A percentile compares a stretch with the other conserved stretches of the same genome.
These are phyloP conservation scores for Metarhizium anisopliae DNA, from an alignment of 2,329 filamentous ascomycete species.

Conservation along the genomic window DNA sequence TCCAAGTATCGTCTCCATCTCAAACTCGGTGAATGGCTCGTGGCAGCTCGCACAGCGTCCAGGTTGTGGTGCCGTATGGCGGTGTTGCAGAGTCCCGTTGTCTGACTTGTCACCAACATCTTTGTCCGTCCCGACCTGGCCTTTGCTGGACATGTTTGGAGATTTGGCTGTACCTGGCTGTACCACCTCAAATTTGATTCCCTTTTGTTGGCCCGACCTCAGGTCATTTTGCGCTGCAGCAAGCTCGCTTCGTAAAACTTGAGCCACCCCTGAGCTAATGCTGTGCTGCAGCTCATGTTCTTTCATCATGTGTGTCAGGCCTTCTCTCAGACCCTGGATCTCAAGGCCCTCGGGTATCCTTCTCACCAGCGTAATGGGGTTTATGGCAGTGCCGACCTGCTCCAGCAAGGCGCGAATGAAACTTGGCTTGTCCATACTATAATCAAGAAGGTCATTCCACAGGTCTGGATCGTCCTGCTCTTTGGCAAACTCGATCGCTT, in stretches of 20 bases:
- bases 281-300: slow-evolving; percentile 94
- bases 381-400: slow-evolving; percentile 87
- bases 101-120: background rate
- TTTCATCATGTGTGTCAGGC: slow-evolving; percentile 81
- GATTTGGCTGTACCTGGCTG: slow-evolving; percentile 33
- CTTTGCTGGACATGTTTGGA: slow-evolving; percentile 15
- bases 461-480: slow-evolving; percentile 85
- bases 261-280: slow-evolving; percentile 83
- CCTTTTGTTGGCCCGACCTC: slow-evolving; percentile 69
- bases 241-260: slow-evolving; percentile 81
- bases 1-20: slow-evolving; percentile 65
- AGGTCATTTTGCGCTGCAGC: slow-evolving; percentile 73
- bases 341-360: slow-evolving; percentile 89
- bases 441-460: slow-evolving; percentile 90
- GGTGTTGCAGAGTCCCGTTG: slow-evolving; percentile 9
- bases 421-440: slow-evolving; percentile 93
- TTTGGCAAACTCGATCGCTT: slow-evolving; percentile 91
- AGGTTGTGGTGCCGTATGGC: slow-evolving; percentile 28
- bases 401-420: slow-evolving; percentile 91
- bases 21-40: slow-evolving; percentile 48
- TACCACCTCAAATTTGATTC: slow-evolving; percentile 78
- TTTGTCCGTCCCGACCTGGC: slow-evolving; percentile 13
- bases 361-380: slow-evolving; percentile 82
- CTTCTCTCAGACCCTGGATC: slow-evolving; percentile 82
- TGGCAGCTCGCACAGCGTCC: slow-evolving; percentile 53